Conservation (phyloP, 345 rosid species). For the Eucalyptus rudis region DNA sequence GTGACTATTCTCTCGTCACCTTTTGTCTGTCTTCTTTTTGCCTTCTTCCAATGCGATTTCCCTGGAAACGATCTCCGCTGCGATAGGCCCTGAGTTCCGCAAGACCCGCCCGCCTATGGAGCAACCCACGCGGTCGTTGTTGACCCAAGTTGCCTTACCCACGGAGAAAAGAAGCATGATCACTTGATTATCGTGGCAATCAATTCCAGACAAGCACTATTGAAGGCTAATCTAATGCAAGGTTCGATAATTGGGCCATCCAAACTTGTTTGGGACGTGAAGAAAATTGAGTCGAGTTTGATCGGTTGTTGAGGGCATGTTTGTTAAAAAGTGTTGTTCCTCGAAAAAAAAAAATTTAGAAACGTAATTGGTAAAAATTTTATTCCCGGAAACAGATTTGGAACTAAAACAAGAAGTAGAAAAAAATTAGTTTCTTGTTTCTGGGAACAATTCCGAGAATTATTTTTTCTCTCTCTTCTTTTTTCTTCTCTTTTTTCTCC, state of each 20-base stretch:
- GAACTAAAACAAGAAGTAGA: too few species aligned
- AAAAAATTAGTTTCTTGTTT: too few species aligned
- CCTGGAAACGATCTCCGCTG: background rate
- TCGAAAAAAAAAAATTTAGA: too few species aligned
- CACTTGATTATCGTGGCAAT: too few species aligned
- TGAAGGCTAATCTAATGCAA: background rate
- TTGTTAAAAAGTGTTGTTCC: too few species aligned
- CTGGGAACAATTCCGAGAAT: rapidly evolving
- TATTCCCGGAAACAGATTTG: rapidly evolving
- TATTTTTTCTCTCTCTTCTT: too few species aligned
- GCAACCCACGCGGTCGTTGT: too few species aligned
- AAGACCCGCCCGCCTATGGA: background rate
- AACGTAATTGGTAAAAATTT: rapidly evolving
- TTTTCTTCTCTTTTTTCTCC: too few species aligned
- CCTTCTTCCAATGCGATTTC: background rate
- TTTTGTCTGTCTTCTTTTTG: background rate
- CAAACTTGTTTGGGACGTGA: background rate
- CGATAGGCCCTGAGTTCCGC: background rate
- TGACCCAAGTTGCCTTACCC: background rate
- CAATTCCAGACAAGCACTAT: background rate
- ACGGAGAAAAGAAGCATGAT: background rate
- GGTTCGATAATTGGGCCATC: background rate
- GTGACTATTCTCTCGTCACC: background rate
- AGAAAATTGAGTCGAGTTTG: background rate
- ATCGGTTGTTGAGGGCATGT: rapidly evolving